These are phyloP conservation scores for Blastocystis sp. DNA, from an alignment of 352 stramenopile genomes.

Conservation along the genomic window DNA sequence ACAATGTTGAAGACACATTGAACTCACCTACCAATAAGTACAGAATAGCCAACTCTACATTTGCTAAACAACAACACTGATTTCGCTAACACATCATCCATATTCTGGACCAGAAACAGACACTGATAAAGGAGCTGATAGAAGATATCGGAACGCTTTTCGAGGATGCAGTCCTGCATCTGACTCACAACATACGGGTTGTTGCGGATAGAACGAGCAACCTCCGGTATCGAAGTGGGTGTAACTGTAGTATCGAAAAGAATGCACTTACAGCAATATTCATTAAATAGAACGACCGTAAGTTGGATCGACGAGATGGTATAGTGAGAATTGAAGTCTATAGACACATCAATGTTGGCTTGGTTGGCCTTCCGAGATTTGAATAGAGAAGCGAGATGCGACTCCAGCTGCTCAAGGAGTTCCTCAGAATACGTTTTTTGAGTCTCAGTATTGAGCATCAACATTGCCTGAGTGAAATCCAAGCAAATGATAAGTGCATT, in stretches of 20 bases:
- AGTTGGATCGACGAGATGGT: background rate
- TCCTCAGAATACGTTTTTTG: constrained; percentile 7
- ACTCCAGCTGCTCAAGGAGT: constrained; percentile 1
- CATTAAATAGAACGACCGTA: background rate
- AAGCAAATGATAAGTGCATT: constrained; percentile 23
- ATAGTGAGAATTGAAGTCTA: background rate
- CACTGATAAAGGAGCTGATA: background rate
- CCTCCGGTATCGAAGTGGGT: background rate
- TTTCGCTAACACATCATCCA: background rate
- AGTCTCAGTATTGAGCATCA: background rate
- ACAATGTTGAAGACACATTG: background rate
- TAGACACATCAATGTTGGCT: background rate
- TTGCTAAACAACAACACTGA: background rate
- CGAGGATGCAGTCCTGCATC: background rate
- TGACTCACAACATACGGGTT: background rate
- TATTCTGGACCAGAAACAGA: background rate
- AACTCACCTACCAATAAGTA: background rate
- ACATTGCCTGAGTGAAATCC: constrained; percentile 23
- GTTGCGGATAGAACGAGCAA: background rate
- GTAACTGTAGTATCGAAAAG: background rate
- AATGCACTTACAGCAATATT: background rate
- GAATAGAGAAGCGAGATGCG: background rate
- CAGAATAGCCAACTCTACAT: background rate
- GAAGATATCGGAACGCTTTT: background rate
- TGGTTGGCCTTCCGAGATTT: background rate